These are phyloP conservation scores for Komagataella pastoris DNA, from an alignment of 805 yeast species.

Conservation along the genomic window DNA sequence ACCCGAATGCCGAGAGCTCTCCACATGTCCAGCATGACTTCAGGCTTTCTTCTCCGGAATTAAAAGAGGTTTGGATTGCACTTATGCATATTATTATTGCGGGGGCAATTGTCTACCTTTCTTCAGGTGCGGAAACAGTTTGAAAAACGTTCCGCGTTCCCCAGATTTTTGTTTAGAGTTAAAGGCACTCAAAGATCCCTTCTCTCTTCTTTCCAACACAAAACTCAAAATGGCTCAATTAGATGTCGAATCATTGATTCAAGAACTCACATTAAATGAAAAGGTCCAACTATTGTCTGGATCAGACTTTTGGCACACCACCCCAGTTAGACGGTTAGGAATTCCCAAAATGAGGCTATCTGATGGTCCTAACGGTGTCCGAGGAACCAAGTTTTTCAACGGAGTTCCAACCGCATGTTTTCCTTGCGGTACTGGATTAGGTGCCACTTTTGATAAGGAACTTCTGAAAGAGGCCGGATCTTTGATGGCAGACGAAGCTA, in stretches of 20 bases:
- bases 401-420: constrained; percentile 42
- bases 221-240: neutral
- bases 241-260: neutral
- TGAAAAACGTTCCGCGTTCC: neutral
- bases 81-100: neutral
- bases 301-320: constrained; percentile 26
- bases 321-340: constrained; percentile 18
- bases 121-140: neutral
- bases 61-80: neutral
- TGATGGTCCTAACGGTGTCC: constrained; percentile 55
- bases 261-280: constrained; percentile 11
- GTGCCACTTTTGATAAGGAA: constrained; percentile 40
- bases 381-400: constrained; percentile 43
- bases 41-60: neutral
- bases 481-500: constrained; percentile 41
- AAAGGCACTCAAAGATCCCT: neutral
- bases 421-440: constrained; percentile 50
- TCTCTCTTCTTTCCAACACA: neutral
- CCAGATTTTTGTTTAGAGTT: neutral
- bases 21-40: neutral
- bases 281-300: constrained; percentile 13
- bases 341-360: constrained; percentile 33
- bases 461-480: constrained; percentile 34
- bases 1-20: neutral
- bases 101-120: neutral